Conservation (phyloP, 2,329 filamentous ascomycete species). For the Talaromyces sp. region DNA sequence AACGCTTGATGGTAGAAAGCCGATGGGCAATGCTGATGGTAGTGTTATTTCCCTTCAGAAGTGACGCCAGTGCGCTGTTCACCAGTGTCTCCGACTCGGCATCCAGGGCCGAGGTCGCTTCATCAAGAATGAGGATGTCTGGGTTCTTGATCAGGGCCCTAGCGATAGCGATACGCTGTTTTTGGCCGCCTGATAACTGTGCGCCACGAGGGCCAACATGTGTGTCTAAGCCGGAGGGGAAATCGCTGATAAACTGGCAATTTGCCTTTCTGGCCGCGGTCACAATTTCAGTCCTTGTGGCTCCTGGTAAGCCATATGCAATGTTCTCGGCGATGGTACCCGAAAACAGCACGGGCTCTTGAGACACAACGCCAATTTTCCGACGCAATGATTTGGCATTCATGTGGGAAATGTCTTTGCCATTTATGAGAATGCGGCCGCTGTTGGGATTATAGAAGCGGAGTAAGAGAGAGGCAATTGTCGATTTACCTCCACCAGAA, state of each 20-base stretch:
- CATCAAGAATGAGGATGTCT: slow-evolving; percentile 93
- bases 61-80: slow-evolving; percentile 75
- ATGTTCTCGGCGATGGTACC: slow-evolving; percentile 76
- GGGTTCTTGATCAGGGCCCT: slow-evolving; percentile 91
- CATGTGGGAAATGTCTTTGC: slow-evolving; percentile 74
- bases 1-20: slow-evolving; percentile 91
- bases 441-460: slow-evolving; percentile 82
- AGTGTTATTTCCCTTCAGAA: slow-evolving; percentile 83
- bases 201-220: slow-evolving; percentile 87
- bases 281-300: slow-evolving; percentile 74
- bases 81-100: slow-evolving; percentile 96
- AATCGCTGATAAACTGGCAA: slow-evolving; percentile 93
- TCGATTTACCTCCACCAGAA: slow-evolving; percentile 93
- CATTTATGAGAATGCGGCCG: slow-evolving; percentile 77
- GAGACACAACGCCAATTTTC: slow-evolving; percentile 89
- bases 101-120: slow-evolving; percentile 91
- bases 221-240: slow-evolving; percentile 92
- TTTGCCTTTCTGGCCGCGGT: slow-evolving; percentile 86
- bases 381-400: slow-evolving; percentile 90
- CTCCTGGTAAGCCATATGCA: slow-evolving; percentile 77
- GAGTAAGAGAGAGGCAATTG: slow-evolving; percentile 83
- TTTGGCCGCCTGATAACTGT: slow-evolving; percentile 92
- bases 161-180: slow-evolving; percentile 96
- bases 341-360: slow-evolving; percentile 92
- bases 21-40: slow-evolving; percentile 97